phyloP scores from a whole-genome alignment of 495 filamentous ascomycete genomes.

The Tuber aestivum region DNA sequence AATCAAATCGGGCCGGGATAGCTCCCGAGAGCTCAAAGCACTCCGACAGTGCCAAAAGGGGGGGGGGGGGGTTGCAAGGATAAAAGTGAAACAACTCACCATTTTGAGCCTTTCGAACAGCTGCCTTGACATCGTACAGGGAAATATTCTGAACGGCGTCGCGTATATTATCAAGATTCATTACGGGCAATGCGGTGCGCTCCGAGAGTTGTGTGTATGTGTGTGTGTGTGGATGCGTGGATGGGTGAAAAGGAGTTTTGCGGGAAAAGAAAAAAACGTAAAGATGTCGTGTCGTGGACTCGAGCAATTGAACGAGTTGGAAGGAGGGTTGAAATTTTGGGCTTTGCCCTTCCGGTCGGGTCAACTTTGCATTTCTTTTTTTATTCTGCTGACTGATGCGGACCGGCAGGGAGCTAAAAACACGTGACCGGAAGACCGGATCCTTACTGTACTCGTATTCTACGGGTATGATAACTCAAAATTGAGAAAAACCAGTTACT shows the following conservation, averaged over 20 bases:
- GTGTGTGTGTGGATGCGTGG: not conserved
- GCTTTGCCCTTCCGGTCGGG: not conserved
- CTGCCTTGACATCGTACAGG: slow-evolving; percentile 94
- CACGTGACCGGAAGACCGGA: not conserved
- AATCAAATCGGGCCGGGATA: not conserved
- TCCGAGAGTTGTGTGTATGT: not conserved
- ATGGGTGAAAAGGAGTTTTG: not conserved
- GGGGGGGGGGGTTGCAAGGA: slow-evolving; percentile 7
- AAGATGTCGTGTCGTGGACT: slow-evolving; percentile 5
- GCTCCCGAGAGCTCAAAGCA: slow-evolving; percentile 4
- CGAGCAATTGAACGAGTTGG: not conserved
- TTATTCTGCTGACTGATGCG: not conserved
- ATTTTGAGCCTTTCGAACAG: slow-evolving; percentile 97
- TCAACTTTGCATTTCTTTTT: not conserved
- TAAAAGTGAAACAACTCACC: slow-evolving; percentile 52
- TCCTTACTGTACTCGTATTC: too few species aligned
- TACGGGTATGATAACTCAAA: not conserved
- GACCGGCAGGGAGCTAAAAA: not conserved
- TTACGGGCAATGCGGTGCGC: slow-evolving; percentile 11
- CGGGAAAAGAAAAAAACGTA: not conserved
- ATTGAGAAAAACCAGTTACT: not conserved
- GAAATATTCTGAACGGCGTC: slow-evolving; percentile 90
- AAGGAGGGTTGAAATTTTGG: not conserved
- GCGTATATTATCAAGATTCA: slow-evolving; percentile 55
- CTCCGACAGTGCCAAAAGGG: slow-evolving; percentile 18